A percentile compares a stretch with the other conserved stretches of the same genome.
These are phyloP conservation scores for Acanthamoeba lenticulata DNA, from an alignment of 208 protist species.

Conservation along the genomic window DNA sequence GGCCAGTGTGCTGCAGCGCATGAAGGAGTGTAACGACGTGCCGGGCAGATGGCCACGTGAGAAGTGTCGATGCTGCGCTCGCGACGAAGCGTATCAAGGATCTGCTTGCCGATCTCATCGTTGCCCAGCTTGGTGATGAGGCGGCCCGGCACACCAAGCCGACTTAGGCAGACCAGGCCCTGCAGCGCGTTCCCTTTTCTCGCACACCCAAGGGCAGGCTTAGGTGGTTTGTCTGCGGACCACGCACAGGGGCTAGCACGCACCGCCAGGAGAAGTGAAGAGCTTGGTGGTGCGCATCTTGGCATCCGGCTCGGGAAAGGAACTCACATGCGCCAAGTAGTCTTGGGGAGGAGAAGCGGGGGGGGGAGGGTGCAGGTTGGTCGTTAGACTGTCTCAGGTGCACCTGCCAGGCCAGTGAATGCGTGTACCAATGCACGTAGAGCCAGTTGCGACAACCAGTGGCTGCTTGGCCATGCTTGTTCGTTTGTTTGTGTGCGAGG, in stretches of 20 bases:
- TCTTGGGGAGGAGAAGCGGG: neutral
- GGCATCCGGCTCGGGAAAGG: neutral
- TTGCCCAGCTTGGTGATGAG: constrained; percentile 38
- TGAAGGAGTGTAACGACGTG: neutral
- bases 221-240: too few relatives aligned
- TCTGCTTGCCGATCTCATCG: constrained; percentile 24
- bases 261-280: constrained; percentile 7
- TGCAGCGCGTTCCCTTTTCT: neutral
- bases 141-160: neutral
- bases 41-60: neutral
- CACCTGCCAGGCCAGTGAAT: neutral
- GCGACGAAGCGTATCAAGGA: neutral
- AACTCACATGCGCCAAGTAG: constrained; percentile 2
- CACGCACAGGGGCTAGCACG: neutral
- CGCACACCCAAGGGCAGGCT: too few relatives aligned
- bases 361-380: neutral
- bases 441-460: neutral
- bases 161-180: constrained; percentile 7
- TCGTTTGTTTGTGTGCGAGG: neutral
- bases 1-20: neutral
- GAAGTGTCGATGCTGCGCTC: constrained; percentile 21
- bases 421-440: neutral
- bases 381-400: neutral
- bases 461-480: neutral
- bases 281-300: constrained; percentile 54